Evolutionary conservation across 257 asterid genomes (phyloP).

Genomic region (Jacaranda copaia): DNA sequence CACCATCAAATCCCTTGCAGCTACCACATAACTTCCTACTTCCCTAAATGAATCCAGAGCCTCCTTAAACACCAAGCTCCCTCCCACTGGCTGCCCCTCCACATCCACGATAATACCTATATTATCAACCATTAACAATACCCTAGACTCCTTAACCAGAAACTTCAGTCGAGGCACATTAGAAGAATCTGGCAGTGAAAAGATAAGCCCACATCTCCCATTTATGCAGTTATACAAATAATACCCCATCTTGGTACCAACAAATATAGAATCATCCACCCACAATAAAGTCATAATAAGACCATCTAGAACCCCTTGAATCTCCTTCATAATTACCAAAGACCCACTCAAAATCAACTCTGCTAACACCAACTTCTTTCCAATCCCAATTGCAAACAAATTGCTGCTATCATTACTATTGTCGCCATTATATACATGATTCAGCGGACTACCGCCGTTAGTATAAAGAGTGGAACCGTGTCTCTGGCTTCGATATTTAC

Average conservation of each 20-base stretch:
- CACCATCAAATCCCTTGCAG: constrained; percentile 55
- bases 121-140: constrained; percentile 84
- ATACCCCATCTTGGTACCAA: constrained; percentile 76
- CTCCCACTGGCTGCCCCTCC: constrained; percentile 89
- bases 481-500: constrained; percentile 51
- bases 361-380: constrained; percentile 72
- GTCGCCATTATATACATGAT: constrained; percentile 44
- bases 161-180: constrained; percentile 66
- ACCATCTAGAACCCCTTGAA: constrained; percentile 72
- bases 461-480: constrained; percentile 13
- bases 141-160: constrained; percentile 71
- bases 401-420: constrained; percentile 34
- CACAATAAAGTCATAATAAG: constrained; percentile 56
- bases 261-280: constrained; percentile 76
- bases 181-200: constrained; percentile 72
- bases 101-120: constrained; percentile 79
- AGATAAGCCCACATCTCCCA: constrained; percentile 68
- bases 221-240: constrained; percentile 63
- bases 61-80: constrained; percentile 85
- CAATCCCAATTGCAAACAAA: constrained; percentile 62
- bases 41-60: constrained; percentile 75
- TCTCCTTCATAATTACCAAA: constrained; percentile 75
- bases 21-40: constrained; percentile 69
- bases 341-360: constrained; percentile 75
- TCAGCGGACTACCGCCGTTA: constrained; percentile 46